These are phyloP conservation scores for Sporothrix pallida DNA, from an alignment of 2,329 filamentous ascomycete species.

Conservation along the genomic window DNA sequence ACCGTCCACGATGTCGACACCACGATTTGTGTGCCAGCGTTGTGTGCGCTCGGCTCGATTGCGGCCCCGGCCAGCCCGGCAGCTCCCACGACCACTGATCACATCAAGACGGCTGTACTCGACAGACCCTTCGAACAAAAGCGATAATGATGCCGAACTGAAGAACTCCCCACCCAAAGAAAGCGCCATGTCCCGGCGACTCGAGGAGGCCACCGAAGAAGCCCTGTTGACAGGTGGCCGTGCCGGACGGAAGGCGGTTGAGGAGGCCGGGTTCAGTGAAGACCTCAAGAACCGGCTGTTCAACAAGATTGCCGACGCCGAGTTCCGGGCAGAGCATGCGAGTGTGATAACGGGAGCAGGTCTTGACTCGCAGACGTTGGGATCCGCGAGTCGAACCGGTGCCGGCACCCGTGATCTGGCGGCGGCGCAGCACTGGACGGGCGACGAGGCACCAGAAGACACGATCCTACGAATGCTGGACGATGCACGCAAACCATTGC, in stretches of 20 bases:
- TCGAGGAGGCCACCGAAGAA: slow-evolving; percentile 68
- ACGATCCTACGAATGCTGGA: slow-evolving; percentile 82
- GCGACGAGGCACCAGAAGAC: slow-evolving; percentile 75
- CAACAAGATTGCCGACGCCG: slow-evolving; percentile 60
- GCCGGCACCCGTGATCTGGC: slow-evolving; percentile 72
- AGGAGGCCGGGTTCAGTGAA: slow-evolving; percentile 68
- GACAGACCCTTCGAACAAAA: neutral
- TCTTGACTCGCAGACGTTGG: slow-evolving; percentile 34
- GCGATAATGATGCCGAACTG: no score
- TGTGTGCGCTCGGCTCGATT: slow-evolving; percentile 14
- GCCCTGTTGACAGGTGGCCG: slow-evolving; percentile 63
- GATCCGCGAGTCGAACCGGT: slow-evolving; percentile 59
- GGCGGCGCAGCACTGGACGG: slow-evolving; percentile 74
- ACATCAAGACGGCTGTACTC: neutral
- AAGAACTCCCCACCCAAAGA: slow-evolving; percentile 36
- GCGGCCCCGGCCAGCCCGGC: neutral
- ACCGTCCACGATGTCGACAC: slow-evolving; percentile 17
- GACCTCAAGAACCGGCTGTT: slow-evolving; percentile 65
- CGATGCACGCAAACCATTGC: slow-evolving; percentile 75
- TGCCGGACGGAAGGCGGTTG: slow-evolving; percentile 63
- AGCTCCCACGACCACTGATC: neutral
- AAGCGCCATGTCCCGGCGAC: slow-evolving; percentile 61
- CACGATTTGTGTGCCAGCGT: slow-evolving; percentile 25
- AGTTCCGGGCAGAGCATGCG: slow-evolving; percentile 59
- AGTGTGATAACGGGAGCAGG: slow-evolving; percentile 56